Base-by-base conservation (phyloP, 805 yeast genomes). In the Starmerella khaoyaiensis region DNA sequence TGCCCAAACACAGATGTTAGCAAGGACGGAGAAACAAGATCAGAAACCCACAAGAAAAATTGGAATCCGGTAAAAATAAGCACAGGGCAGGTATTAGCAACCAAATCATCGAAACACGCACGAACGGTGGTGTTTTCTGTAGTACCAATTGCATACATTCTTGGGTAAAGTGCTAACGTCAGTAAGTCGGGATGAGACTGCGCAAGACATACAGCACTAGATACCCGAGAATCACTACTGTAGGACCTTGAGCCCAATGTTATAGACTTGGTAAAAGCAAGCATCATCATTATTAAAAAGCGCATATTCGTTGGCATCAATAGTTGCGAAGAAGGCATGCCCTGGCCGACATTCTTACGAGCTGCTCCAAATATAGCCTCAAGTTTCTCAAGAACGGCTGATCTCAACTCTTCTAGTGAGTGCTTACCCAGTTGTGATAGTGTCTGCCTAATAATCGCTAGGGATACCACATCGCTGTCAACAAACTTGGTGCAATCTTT, bases 241-340 rank as follows among this genome's bases (percentile, higher is more conserved):
- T 67, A 60, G 7, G 67, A 59, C 5, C 67, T 56, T 15, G 67
- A 69, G 32, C 72, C 62, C 20, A 86, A 65, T 1, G 83, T 74
- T 36, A 64, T 67, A 1, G 79, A 55, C 54, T 87, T 90, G 46
- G 75, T 67, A 42, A 84, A 72, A 0, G 87, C 65, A 35, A 84
- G 63, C 34, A 79, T 53, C 48, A 70, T 74, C 49, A 76, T 68
- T 8, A 87, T 74, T 37, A 87, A 62, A 30, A 81, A 73, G 40
- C 72, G 72, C 49, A 90, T 62, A 8, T 87, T 72, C 31, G 79
- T 81, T 0, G 98, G 97, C 55, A 87, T 64, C 5, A 87, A 68
- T 43, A 90, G 62, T 52, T 79, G 83, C 10, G 74, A 70, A 11
- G 74, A 66, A 4, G 69, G 59, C 19, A 59, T 45, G 12, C 50